Base-by-base conservation (phyloP, 345 rosid species). In the Barbarea vulgaris region DNA sequence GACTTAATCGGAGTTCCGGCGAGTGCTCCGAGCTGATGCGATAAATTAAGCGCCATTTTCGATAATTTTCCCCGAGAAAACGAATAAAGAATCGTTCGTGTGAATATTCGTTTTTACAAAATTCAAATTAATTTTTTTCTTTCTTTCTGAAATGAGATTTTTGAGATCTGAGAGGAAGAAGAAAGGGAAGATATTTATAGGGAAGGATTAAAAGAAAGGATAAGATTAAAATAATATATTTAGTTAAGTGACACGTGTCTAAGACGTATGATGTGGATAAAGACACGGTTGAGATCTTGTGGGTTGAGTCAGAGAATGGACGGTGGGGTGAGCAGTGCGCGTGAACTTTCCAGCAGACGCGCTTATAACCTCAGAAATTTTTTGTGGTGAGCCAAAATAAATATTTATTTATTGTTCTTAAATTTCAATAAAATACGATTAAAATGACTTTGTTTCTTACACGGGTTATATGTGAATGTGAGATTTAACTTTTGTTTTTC, bases 1-100 rank as follows among this genome's bases (percentile, higher is more conserved):
- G 76, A 44, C 9, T 81, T 79, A 7, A 87, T 77, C 44, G 88
- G 85, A 10, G 77, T 76, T 19, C 96, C 91, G 28, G 89, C 82
- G 0, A 93, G 85, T n/a, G 87, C 53, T 30, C 91, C 89, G 68
- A 91, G 80, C 87, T 86, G 96, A 69, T 84, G 89, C 17, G 96
- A 47, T 10, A 91, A 30, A 70, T 81, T 89, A 74, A 89, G 72
- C 28, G 97, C 98, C 98, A 91, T 89, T 61, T 47, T 34, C n/a
- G 31, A 0, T 2, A 33, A 21, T 15, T 14, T 67, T 71, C 51
- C 18, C 31, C 15, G n/a, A 52, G 69, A 30, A 77, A 67, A 41
- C 15, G 10, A 55, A 55, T 33, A 13, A 13, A 13, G 12, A 55
- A 57, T 47, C 58, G 46, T 46, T 33, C 44, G 50, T 33, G 6